These are phyloP conservation scores for Hypoxylon intermedium DNA, from an alignment of 495 filamentous ascomycete genomes.

Conservation along the genomic window DNA sequence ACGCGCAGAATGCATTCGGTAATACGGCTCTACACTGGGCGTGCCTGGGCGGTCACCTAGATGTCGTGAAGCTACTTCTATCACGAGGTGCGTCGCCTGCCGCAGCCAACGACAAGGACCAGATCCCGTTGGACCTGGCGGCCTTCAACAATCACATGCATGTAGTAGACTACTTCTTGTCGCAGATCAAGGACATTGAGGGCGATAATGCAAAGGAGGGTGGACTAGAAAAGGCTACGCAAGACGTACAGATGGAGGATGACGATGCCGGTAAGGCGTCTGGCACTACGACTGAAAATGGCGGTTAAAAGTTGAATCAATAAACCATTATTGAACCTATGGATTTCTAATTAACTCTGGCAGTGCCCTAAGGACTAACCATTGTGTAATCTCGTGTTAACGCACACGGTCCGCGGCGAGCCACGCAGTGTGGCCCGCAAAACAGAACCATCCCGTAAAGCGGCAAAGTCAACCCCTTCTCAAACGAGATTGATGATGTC, in stretches of 20 bases:
- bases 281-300: neutral
- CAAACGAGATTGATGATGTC: neutral
- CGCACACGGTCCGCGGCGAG: no score
- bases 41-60: conserved; percentile 83
- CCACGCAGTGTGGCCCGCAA: no score
- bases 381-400: no score
- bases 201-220: conserved; percentile 52
- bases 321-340: neutral
- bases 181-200: conserved; percentile 62
- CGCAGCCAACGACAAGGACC: conserved; percentile 78
- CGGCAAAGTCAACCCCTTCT: no score
- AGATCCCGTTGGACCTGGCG: conserved; percentile 85
- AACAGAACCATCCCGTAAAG: no score
- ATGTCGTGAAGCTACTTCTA: conserved; percentile 75
- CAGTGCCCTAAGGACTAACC: no score
- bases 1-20: conserved; percentile 75
- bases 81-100: conserved; percentile 73
- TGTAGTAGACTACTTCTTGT: conserved; percentile 70
- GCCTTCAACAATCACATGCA: conserved; percentile 73
- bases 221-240: conserved; percentile 35
- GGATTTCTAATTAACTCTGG: no score
- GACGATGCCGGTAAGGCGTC: conserved; percentile 18
- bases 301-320: neutral
- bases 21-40: conserved; percentile 96
- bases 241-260: conserved; percentile 39